Conservation (phyloP, 495 filamentous ascomycete genomes). For the Xylaria sp. region DNA sequence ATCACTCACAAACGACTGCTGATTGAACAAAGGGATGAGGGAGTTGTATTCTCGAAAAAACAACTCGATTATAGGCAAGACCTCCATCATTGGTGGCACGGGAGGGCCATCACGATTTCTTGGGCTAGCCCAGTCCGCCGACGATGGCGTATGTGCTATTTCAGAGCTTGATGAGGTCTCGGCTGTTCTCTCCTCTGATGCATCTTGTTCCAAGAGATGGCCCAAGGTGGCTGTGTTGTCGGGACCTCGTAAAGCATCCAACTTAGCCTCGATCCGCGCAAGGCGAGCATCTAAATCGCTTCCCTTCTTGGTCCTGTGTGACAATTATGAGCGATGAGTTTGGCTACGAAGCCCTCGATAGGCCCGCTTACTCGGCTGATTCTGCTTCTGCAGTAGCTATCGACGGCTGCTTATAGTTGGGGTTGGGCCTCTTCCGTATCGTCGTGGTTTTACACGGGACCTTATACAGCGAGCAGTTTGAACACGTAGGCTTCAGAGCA, state of each 20-base stretch:
- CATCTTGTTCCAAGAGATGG: not conserved
- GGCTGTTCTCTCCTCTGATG: slow-evolving; percentile 8
- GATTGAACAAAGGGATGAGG: slow-evolving; percentile 42
- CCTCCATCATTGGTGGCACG: slow-evolving; percentile 38
- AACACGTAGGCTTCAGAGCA: slow-evolving; percentile 43
- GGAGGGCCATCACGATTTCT: slow-evolving; percentile 14
- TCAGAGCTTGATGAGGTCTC: not conserved
- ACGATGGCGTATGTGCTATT: not conserved
- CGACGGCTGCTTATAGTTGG: slow-evolving; percentile 4
- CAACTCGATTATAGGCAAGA: slow-evolving; percentile 36
- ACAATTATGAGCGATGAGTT: slow-evolving; percentile 2
- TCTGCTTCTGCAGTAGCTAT: slow-evolving; percentile 8
- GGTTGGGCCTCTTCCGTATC: slow-evolving; percentile 33
- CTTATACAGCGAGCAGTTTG: slow-evolving; percentile 44
- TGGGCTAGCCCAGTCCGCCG: not conserved
- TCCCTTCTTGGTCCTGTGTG: not conserved
- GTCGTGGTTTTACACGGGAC: slow-evolving; percentile 40
- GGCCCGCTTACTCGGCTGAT: slow-evolving; percentile 11
- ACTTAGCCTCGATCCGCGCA: slow-evolving; percentile 42
- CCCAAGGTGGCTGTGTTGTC: slow-evolving; percentile 13
- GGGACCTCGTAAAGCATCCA: slow-evolving; percentile 36
- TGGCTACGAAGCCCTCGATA: slow-evolving; percentile 14
- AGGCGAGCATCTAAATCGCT: slow-evolving; percentile 40
- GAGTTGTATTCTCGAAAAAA: slow-evolving; percentile 44
- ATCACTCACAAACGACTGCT: slow-evolving; percentile 31